Base-by-base conservation (phyloP, 169 alveolate species). In the Cryptosporidium ryanae region DNA sequence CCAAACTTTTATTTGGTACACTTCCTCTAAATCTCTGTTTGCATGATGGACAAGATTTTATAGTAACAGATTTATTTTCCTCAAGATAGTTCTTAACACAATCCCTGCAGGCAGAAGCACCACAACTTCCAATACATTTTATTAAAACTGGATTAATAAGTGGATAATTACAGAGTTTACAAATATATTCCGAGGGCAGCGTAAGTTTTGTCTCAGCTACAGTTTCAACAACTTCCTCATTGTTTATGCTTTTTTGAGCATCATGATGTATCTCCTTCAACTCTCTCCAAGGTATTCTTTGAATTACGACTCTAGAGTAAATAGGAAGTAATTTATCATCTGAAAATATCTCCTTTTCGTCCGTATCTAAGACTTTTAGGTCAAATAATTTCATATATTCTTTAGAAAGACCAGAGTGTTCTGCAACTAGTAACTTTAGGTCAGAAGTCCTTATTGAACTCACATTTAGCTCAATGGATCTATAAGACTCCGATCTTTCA, bases 231-330 rank as follows among this genome's bases (percentile, higher is more conserved):
- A 57, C 87, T 25, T 71, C 84, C 25, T 38, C 76, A 29, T 59
- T 65, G 23, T 15, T 44, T 17, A 76, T 76, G n/a, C 49, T 59
- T 27, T 70, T 32, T 52, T 76, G 87, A 25, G 87, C 87, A 5
- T 76, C 87, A 23, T 76, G 87, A 27, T 76, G 87, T 23, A 76
- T 76, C 21, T 76, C 87, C 43, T 76, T 76, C 43, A 76, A 65
- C 21, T 76, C 87, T 5, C 76, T 55, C 87, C 87, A 76, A 44
- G 87, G 87, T 38, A 76, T 76, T n/a, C 87, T 57, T 52, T 76
- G 70, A 10, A 76, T 76, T n/a, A 76, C 87, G 2, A 76, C 87
- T 76, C 87, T 76, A 54, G 87, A 76, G 64, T 76, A 76, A 27
- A 76, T 48, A 17, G 87, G 87, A 13, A 76, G 18, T 34, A 76